These are phyloP conservation scores for Claviceps pusilla DNA, from an alignment of 2,329 filamentous ascomycete genomes.

Conservation along the genomic window DNA sequence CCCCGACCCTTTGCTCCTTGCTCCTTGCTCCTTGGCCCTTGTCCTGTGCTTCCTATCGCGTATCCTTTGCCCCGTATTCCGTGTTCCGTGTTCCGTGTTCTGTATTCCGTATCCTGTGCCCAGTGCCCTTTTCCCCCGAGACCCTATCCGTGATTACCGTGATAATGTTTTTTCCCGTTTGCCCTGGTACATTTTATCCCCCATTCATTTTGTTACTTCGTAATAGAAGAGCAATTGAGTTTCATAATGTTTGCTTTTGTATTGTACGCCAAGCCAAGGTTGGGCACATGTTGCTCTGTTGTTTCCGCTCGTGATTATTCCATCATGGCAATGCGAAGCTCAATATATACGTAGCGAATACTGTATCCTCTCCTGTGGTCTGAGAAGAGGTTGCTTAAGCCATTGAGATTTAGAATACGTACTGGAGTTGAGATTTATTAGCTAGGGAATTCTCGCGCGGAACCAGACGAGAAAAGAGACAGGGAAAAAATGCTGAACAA, in stretches of 20 bases:
- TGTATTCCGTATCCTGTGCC: neutral
- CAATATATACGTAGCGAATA: neutral
- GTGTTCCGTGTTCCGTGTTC: too few relatives aligned
- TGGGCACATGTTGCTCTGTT: neutral
- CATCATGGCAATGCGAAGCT: neutral
- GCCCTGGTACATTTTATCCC: neutral
- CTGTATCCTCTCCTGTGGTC: neutral
- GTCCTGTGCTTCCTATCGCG: too few relatives aligned
- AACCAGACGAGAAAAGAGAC: neutral
- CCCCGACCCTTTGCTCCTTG: too few relatives aligned
- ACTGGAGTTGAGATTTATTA: neutral
- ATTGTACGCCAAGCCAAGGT: neutral
- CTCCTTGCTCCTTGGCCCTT: too few relatives aligned
- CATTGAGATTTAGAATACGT: neutral
- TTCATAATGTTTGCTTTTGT: neutral
- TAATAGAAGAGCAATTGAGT: neutral
- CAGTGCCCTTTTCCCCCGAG: neutral
- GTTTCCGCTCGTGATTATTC: neutral
- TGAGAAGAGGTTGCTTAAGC: neutral
- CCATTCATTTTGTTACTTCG: neutral
- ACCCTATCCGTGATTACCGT: neutral
- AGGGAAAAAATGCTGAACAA: neutral
- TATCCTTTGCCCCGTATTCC: too few relatives aligned
- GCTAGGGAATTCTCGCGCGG: neutral
- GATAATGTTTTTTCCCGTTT: neutral